These are phyloP conservation scores for Bisporella sp. DNA, from an alignment of 2,329 filamentous ascomycete species.

Conservation along the genomic window DNA sequence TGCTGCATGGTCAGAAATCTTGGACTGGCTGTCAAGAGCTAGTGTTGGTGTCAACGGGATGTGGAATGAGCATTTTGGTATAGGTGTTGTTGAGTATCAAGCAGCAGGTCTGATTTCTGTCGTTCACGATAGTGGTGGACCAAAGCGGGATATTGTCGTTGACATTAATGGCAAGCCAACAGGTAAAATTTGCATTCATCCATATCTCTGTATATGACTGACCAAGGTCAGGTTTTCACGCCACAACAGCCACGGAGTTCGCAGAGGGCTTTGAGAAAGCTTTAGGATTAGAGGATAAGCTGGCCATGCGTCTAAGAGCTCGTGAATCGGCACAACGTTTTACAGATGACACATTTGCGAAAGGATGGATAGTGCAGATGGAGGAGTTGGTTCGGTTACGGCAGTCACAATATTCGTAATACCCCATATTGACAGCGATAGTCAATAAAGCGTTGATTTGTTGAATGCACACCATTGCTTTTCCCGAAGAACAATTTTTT, in stretches of 20 bases:
- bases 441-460: too few relatives aligned
- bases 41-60: conserved; percentile 93
- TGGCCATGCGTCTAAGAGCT: conserved; percentile 70
- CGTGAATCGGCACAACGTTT: conserved; percentile 76
- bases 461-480: too few relatives aligned
- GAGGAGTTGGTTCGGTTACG: conserved; percentile 53
- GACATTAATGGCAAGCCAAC: conserved; percentile 71
- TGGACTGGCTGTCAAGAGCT: conserved; percentile 68
- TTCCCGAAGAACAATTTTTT: too few relatives aligned
- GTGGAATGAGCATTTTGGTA: conserved; percentile 99
- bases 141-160: conserved; percentile 87
- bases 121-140: conserved; percentile 88
- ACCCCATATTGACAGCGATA: too few relatives aligned
- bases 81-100: conserved; percentile 96
- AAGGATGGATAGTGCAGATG: conserved; percentile 71
- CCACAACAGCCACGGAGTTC: conserved; percentile 71
- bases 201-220: neutral
- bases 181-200: conserved; percentile 41
- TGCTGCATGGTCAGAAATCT: conserved; percentile 79
- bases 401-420: neutral
- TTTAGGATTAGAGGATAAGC: conserved; percentile 59
- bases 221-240: conserved; percentile 66
- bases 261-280: conserved; percentile 75
- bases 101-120: conserved; percentile 89
- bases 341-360: conserved; percentile 77